Base-by-base conservation (phyloP, 2,329 filamentous ascomycete genomes). In the Knoxdaviesia proteae region DNA sequence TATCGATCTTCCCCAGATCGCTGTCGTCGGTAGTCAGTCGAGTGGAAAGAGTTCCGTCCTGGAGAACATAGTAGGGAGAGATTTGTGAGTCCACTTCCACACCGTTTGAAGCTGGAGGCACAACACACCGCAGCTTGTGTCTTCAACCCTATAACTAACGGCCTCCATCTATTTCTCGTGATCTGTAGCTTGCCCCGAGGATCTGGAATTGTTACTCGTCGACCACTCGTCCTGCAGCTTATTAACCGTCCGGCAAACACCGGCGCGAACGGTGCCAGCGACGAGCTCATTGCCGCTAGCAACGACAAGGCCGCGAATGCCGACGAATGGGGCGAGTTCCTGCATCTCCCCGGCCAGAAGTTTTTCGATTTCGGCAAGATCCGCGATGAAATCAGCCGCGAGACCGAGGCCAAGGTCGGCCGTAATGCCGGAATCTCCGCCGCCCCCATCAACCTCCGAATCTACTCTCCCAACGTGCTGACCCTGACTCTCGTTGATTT, bases 291-390 rank as follows among this genome's bases (percentile, higher is more conserved):
- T 51, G 62, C 74, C 46, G 66, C 68, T 46, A 77, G 74, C 44
- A 76, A 71, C 50, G 90, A 96, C 61, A 81, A 82, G 60, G 81
- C 86, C 51, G 84, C 87, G 54, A 98, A 98, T 61, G 61, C 73
- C 20, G 86, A 96, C 57, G 90, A 98, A 62, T 98, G 92, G 84
- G 90, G 88, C 67, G 90, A 98, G 68, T 98, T 98, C 63, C 69
- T 98, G 49, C 90, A 98, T 61, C 83, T 98, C 49, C 88, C 90
- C 20, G 90, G 87, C 53, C 84, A 96, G 63, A 96, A 96, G 63
- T 96, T 93, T 67, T 77, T 77, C 63, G 90, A 98, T 65, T 98
- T 98, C 67, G 83, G 86, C 68, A 94, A 94, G 69, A 94, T 98
- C 55, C 77, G 90, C 53, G 90, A 96, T 45, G 90, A 98, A 66